These are phyloP conservation scores for Rhodotorula sp. DNA, from an alignment of 1,284 basidiomycete genomes.

Conservation along the genomic window DNA sequence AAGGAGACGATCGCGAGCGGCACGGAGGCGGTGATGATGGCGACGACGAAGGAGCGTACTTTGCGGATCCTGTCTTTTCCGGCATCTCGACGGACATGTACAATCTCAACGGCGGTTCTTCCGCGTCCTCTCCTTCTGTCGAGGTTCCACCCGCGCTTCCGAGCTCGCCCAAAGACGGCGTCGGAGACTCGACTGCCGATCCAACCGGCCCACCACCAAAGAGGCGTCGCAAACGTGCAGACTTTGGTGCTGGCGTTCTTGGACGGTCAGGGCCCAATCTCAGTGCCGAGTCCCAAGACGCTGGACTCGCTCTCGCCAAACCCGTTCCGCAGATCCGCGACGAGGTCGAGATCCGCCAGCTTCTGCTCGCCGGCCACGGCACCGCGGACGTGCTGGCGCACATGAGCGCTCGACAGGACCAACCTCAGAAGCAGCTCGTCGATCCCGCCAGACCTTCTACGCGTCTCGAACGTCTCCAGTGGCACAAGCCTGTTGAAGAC, in stretches of 20 bases:
- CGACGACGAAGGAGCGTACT: neutral
- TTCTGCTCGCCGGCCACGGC: conserved; percentile 24
- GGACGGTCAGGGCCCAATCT: no score
- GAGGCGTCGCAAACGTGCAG: no score
- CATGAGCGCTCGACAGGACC: neutral
- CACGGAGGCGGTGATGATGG: neutral
- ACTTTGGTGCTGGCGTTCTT: no score
- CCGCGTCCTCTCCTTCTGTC: neutral
- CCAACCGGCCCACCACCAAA: no score
- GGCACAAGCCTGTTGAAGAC: conserved; percentile 49
- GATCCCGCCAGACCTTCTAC: conserved; percentile 39
- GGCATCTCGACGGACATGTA: neutral
- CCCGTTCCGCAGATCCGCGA: neutral
- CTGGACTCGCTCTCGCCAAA: neutral
- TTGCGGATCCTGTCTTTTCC: conserved; percentile 10
- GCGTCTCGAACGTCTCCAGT: conserved; percentile 51
- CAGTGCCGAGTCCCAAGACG: neutral
- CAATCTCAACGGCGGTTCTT: neutral
- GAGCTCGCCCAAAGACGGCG: neutral
- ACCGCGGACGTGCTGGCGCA: neutral
- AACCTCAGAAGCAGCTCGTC: neutral
- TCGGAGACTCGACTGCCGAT: no score
- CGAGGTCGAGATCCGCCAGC: conserved; percentile 4
- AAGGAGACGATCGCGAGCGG: neutral
- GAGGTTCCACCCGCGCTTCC: neutral